Evolutionary conservation across 768 basidiomycete species (phyloP), one percentile per base, ranked within the genome.

Genomic region (Leccinum subtestaceum): DNA sequence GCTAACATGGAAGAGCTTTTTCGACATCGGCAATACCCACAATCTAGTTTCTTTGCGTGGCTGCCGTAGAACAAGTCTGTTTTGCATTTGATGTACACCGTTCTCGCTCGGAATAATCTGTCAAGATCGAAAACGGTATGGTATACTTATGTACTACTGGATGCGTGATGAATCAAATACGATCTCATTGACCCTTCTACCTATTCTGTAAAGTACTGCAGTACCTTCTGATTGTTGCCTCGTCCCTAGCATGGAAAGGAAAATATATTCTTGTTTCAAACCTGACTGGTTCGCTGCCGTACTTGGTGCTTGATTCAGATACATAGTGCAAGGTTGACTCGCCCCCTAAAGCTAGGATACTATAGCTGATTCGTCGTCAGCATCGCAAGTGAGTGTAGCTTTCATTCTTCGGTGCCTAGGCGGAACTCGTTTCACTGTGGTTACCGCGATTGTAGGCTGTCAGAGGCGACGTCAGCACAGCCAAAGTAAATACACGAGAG

Each of bases 1-100:
- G 49, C 58, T 51, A 58, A 62, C 15, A 31, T 59, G 13, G 60
- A 65, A n/a, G 49, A 21, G 8, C 56, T 57, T 40, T 58, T 51
- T 50, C 51, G 29, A 27, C 47, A 23, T 29, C 34, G 27, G 4
- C 56, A 19, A 43, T 48, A 31, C 23, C 34, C 36, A 31, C 51
- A 53, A 40, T 10, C 40, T 40, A 40, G 40, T 40, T 40, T 40
- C 40, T 40, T 40, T 5, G 40, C 40, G n/a, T 40, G 9, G 40
- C 9, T n/a, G n/a, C n/a, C 40, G 40, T 40, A 40, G 40, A 10
- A 40, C n/a, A 0, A 2, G 40, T 40, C 17, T 40, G n/a, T 0
- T n/a, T 40, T 40, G 3, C 31, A 45, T 34, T 1, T 29, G 6
- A 19, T 19, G 23, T 46, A 52, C 25, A 36, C 34, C 29, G 25